These are phyloP conservation scores for Aethionema arabicum DNA, from an alignment of 345 rosid species.

Conservation along the genomic window DNA sequence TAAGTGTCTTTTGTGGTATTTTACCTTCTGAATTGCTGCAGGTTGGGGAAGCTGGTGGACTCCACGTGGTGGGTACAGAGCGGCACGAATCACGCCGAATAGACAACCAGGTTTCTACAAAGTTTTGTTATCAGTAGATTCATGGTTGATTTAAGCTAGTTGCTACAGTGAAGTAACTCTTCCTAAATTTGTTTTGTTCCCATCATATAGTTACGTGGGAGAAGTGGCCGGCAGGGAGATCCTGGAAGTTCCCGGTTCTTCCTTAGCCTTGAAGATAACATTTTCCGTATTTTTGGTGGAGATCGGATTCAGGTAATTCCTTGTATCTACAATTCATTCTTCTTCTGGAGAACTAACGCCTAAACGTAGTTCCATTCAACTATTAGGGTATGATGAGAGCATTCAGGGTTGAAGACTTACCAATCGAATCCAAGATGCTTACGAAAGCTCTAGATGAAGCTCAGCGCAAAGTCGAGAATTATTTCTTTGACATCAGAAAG, in stretches of 20 bases:
- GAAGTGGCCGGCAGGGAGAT: constrained; percentile 97
- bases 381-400: constrained; percentile 94
- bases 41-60: constrained; percentile 96
- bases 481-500: constrained; percentile 91
- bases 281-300: constrained; percentile 90
- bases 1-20: constrained; percentile 15
- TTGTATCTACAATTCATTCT: constrained; percentile 4
- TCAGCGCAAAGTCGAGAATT: constrained; percentile 94
- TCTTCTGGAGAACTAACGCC: constrained; percentile 15
- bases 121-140: not conserved
- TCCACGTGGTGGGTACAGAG: constrained; percentile 93
- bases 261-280: constrained; percentile 97
- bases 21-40: constrained; percentile 35
- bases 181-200: constrained; percentile 12
- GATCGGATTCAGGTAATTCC: constrained; percentile 83
- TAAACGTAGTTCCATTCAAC: constrained; percentile 27
- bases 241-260: constrained; percentile 99
- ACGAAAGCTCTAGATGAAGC: constrained; percentile 98
- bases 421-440: constrained; percentile 89
- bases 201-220: constrained; percentile 70
- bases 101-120: constrained; percentile 76
- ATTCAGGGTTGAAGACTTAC: constrained; percentile 93
- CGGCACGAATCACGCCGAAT: constrained; percentile 91
- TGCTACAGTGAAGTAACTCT: not conserved
- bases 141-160: constrained; percentile 1